phyloP scores from a whole-genome alignment of 805 yeast species.

The Ogataea salicorniae region DNA sequence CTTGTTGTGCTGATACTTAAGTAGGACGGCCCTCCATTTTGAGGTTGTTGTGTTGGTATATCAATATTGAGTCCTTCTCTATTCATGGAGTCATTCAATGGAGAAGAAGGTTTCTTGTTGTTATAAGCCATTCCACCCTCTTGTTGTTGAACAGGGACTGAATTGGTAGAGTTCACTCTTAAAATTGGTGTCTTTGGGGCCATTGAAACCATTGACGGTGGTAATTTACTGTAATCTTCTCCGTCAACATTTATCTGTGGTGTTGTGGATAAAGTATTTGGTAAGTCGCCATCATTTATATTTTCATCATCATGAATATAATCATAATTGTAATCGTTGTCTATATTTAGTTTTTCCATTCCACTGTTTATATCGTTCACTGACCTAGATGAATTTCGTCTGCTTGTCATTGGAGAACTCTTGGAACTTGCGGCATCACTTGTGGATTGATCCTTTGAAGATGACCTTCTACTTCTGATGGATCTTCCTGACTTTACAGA shows the following conservation, averaged over 20 bases:
- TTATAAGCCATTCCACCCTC: slow-evolving; percentile 1
- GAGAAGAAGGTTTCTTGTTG: neutral
- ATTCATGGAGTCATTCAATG: neutral
- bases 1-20: neutral
- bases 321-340: slow-evolving; percentile 16
- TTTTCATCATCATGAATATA: slow-evolving; percentile 18
- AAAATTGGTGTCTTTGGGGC: slow-evolving; percentile 31
- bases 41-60: neutral
- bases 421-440: slow-evolving; percentile 19
- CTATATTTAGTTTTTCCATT: slow-evolving; percentile 14
- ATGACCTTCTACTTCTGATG: slow-evolving; percentile 25
- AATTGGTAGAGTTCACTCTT: slow-evolving; percentile 28
- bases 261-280: slow-evolving; percentile 2
- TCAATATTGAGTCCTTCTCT: slow-evolving; percentile 1
- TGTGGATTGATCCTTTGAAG: slow-evolving; percentile 9
- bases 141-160: slow-evolving; percentile 13
- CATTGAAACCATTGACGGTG: slow-evolving; percentile 31
- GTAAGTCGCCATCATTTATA: neutral
- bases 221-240: slow-evolving; percentile 18
- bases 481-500: slow-evolving; percentile 28
- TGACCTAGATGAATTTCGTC: slow-evolving; percentile 23
- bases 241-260: slow-evolving; percentile 12
- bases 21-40: neutral
- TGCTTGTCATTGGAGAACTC: slow-evolving; percentile 20
- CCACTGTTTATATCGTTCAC: slow-evolving; percentile 15